Base-by-base conservation (phyloP, 257 asterid species). In the Nicotiana noctiflora region DNA sequence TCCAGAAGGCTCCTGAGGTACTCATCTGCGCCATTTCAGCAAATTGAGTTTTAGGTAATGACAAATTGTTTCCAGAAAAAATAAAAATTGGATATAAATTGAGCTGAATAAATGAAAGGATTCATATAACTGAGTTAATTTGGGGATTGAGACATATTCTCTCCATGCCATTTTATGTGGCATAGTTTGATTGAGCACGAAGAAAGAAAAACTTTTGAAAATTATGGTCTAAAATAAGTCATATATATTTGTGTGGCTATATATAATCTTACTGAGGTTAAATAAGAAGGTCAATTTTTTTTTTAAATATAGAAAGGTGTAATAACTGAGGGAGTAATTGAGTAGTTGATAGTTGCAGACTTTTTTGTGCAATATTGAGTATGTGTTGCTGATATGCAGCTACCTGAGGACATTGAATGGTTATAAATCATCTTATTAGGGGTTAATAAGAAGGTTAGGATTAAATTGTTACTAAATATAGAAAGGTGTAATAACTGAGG, bases 1-100 rank as follows among this genome's bases (percentile, higher is more conserved):
- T 91, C 77, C 97, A 94, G 2, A 94, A 94, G 84, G 97, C 95
- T 79, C 97, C 98, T 32, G 93, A 90, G 97, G 97, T 91, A 81
- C 82, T n/a, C 79, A 19, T 72, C 8, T 46, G 53, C 27, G 15
- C 15, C 19, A 18, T 52, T 31, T 76, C 32, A 19, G 32, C 32
- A 40, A 19, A n/a, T 70, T 70, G 55, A 70, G 57, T n/a, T 19
- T 70, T 40, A 40, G 56, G 12, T 70, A 40, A 0, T 70, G 57
- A 14, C 32, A 70, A 21, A 40, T 70, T 70, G 77, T 70, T 70
- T 18, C 18, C 19, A 12, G 23, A 12, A 11, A 8, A 70, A 31
- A 25, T 25, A 25, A 19, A 11, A 66, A 2, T 6, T 19, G 76
- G 23, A 49, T 37, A 5, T 68, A 37, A n/a, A 70, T 9, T 1